phyloP scores from a whole-genome alignment of 2,329 filamentous ascomycete genomes.

The Teratosphaeria nubilosa region DNA sequence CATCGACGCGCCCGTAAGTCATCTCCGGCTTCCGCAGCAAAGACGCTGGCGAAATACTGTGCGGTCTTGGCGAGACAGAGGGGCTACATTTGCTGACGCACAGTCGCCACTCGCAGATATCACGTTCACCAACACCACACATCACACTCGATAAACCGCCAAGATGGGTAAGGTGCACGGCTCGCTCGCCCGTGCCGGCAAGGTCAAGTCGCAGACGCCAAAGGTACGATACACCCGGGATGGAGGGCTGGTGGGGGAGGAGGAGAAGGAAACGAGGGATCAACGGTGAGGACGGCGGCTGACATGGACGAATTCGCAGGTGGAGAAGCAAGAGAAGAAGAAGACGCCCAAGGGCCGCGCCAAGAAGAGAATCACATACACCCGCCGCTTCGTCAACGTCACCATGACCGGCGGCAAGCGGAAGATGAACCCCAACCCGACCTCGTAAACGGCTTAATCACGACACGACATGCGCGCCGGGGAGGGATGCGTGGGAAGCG shows the following conservation, averaged over 20 bases:
- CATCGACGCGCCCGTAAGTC: neutral
- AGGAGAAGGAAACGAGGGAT: neutral
- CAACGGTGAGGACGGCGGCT: neutral
- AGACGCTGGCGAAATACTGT: neutral
- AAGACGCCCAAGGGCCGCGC: constrained; percentile 96
- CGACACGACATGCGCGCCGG: neutral
- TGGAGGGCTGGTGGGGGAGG: neutral
- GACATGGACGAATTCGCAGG: constrained; percentile 40
- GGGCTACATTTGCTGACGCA: neutral
- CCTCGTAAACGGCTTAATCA: constrained; percentile 40
- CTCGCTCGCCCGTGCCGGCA: constrained; percentile 89
- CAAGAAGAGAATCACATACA: constrained; percentile 94
- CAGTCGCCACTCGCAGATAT: neutral
- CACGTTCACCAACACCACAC: neutral
- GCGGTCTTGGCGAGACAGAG: neutral
- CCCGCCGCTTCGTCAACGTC: constrained; percentile 96
- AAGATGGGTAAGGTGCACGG: constrained; percentile 91
- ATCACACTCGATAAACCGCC: constrained; percentile 30
- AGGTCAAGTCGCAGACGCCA: constrained; percentile 94
- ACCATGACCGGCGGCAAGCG: constrained; percentile 96
- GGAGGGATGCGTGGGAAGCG: neutral
- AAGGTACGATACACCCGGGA: constrained; percentile 52
- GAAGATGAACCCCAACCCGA: constrained; percentile 92
- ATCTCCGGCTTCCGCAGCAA: neutral
- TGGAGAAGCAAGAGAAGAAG: constrained; percentile 87